phyloP scores from a whole-genome alignment of 1,284 basidiomycete species.

The Apiotrichum sp. region DNA sequence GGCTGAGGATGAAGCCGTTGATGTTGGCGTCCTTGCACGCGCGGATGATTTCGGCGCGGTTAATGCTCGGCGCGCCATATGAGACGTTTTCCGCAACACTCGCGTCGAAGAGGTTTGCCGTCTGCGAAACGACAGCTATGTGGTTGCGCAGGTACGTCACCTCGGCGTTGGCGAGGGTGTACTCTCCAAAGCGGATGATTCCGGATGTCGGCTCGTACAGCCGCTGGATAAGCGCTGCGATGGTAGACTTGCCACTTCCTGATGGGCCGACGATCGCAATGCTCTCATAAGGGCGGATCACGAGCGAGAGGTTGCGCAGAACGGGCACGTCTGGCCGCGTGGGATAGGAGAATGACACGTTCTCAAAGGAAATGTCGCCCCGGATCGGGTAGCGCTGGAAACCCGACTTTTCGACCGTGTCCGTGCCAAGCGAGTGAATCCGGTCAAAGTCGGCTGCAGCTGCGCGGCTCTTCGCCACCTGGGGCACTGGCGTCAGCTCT shows the following conservation, averaged over 20 bases:
- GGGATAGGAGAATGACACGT: conserved; percentile 77
- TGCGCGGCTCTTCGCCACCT: conserved; percentile 69
- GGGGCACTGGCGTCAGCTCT: conserved; percentile 55
- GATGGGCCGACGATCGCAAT: conserved; percentile 83
- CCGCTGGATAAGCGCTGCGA: conserved; percentile 73
- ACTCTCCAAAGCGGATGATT: conserved; percentile 51
- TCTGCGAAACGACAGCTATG: conserved; percentile 77
- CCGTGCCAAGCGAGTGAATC: conserved; percentile 56
- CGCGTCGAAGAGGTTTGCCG: conserved; percentile 78
- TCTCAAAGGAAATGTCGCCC: conserved; percentile 61
- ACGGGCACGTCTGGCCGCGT: conserved; percentile 66
- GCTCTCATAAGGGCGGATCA: conserved; percentile 64
- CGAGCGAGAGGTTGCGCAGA: conserved; percentile 61
- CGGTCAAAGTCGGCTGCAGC: conserved; percentile 72
- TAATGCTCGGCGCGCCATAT: conserved; percentile 63
- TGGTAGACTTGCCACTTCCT: conserved; percentile 82
- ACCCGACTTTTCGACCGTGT: conserved; percentile 64
- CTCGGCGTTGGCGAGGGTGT: conserved; percentile 56
- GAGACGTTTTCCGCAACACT: conserved; percentile 78
- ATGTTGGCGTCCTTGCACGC: conserved; percentile 73
- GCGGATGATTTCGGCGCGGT: conserved; percentile 56
- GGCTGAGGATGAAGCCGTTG: conserved; percentile 74
- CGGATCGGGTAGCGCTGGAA: conserved; percentile 58
- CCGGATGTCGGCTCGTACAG: conserved; percentile 74
- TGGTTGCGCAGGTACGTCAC: conserved; percentile 69